Evolutionary conservation across 2,329 filamentous ascomycete species (phyloP).

Genomic region (Lachnellula occidentalis): DNA sequence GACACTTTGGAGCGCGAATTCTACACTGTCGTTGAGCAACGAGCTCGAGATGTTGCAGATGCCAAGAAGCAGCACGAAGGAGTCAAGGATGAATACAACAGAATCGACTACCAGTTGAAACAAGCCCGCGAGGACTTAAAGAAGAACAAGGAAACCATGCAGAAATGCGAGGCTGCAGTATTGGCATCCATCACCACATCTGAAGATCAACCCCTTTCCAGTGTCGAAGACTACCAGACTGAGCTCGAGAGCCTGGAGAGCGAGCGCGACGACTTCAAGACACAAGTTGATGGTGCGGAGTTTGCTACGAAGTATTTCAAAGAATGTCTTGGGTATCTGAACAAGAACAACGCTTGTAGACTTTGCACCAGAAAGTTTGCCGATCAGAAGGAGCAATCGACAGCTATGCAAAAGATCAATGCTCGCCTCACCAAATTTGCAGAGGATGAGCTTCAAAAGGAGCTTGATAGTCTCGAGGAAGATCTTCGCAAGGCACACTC

Average conservation of each 20-base stretch:
- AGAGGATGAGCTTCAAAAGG: constrained; percentile 55
- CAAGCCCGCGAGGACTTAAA: constrained; percentile 58
- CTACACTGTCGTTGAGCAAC: constrained; percentile 55
- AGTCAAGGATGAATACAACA: constrained; percentile 65
- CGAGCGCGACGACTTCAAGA: constrained; percentile 47
- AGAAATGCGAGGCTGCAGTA: constrained; percentile 54
- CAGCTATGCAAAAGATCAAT: constrained; percentile 61
- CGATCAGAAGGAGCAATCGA: constrained; percentile 54
- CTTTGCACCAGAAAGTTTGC: constrained; percentile 69
- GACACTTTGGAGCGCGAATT: constrained; percentile 67
- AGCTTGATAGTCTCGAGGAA: constrained; percentile 46
- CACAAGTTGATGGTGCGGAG: constrained; percentile 64
- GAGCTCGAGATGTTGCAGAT: constrained; percentile 52
- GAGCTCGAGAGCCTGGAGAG: constrained; percentile 46
- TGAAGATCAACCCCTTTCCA: constrained; percentile 35
- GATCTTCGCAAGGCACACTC: constrained; percentile 55
- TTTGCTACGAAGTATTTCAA: constrained; percentile 67
- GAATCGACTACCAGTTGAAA: constrained; percentile 68
- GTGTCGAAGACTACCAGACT: constrained; percentile 49
- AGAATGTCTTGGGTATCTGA: constrained; percentile 59
- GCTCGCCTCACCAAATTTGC: constrained; percentile 56
- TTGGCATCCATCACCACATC: constrained; percentile 42
- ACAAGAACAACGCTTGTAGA: constrained; percentile 66
- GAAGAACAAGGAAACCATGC: constrained; percentile 57
- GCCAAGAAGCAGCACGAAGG: constrained; percentile 67